These are phyloP conservation scores for Phaeosphaeria sp. DNA, from an alignment of 2,329 filamentous ascomycete species.

Conservation along the genomic window DNA sequence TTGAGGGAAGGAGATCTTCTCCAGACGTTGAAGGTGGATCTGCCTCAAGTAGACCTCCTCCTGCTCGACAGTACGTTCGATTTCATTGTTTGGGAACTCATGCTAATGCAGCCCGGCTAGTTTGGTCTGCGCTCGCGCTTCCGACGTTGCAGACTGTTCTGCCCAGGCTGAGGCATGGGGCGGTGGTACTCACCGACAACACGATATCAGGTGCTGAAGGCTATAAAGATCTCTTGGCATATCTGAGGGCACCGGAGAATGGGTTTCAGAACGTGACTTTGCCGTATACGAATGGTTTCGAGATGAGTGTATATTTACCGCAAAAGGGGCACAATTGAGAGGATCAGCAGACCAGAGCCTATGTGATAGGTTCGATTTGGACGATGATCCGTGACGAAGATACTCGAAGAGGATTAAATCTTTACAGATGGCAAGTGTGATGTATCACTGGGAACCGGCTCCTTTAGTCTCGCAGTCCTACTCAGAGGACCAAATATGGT, in stretches of 20 bases:
- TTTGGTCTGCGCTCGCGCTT: slow-evolving; percentile 63
- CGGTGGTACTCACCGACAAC: slow-evolving; percentile 60
- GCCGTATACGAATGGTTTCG: slow-evolving; percentile 58
- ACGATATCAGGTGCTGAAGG: slow-evolving; percentile 46
- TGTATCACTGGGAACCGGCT: no score
- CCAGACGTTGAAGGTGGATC: slow-evolving; percentile 60
- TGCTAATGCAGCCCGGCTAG: slow-evolving; percentile 40
- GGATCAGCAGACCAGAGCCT: not conserved
- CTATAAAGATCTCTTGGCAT: slow-evolving; percentile 58
- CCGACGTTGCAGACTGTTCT: slow-evolving; percentile 58
- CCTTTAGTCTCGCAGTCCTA: no score
- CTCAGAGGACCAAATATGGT: no score
- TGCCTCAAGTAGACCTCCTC: slow-evolving; percentile 63
- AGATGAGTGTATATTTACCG: slow-evolving; percentile 43
- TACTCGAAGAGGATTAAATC: no score
- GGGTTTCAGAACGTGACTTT: slow-evolving; percentile 59
- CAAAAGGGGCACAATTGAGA: not conserved
- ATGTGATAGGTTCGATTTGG: no score
- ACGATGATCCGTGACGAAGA: no score
- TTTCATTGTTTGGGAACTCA: not conserved
- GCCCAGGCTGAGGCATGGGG: slow-evolving; percentile 54
- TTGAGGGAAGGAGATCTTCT: slow-evolving; percentile 64
- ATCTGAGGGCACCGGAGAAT: slow-evolving; percentile 54
- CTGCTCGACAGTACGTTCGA: slow-evolving; percentile 65
- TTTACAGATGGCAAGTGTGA: no score